Base-by-base conservation (phyloP, 345 rosid genomes). In the Corchorus olitorius region DNA sequence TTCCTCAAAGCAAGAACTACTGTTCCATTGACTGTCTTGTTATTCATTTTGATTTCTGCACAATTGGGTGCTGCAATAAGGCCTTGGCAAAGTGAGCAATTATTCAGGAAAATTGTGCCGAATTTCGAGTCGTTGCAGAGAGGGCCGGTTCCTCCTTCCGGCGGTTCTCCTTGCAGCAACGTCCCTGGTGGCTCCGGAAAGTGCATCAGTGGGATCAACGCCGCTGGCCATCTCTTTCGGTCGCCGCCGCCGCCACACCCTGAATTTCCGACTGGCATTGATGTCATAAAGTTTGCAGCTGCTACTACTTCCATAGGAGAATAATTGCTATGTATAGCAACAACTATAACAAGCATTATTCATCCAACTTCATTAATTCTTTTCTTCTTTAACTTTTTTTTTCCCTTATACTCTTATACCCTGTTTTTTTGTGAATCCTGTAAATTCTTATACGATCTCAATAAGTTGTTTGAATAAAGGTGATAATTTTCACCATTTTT, bases 141-240 rank as follows among this genome's bases (percentile, higher is more conserved):
- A 56, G 88, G 76, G 6, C 76, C 81, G 0, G 76, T 67, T 53
- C 53, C 85, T 0, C 81, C 86, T 0, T 41, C 72, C 1, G 4
- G 2, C 2, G 62, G 74, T 33, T 70, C 81, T 22, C 62, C 81
- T 12, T 75, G 85, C 81, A 27, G 77, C 1, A 1, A 77, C 74
- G 78, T 72, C 54, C 77, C 81, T 0, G 76, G 64, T 9, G 76
- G 76, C 2, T 5, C 14, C 3, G 78, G 82, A 53, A 3, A 14
- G 37, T 56, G 75, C 66, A 20, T 75, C 73, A 58, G 34, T 8
- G 62, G 20, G 45, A 79, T 71, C 77, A 84, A 84, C 77, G 77
- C 71, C 8, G 87, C 79, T 37, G 84, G 82, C 74, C 79, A n/a
- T 16, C 19, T 43, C 78, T 11, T 34, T 39, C 70, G 33, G 35